These are phyloP conservation scores for Cutaneotrichosporon arboriforme DNA, from an alignment of 1,284 basidiomycete species.

Conservation along the genomic window DNA sequence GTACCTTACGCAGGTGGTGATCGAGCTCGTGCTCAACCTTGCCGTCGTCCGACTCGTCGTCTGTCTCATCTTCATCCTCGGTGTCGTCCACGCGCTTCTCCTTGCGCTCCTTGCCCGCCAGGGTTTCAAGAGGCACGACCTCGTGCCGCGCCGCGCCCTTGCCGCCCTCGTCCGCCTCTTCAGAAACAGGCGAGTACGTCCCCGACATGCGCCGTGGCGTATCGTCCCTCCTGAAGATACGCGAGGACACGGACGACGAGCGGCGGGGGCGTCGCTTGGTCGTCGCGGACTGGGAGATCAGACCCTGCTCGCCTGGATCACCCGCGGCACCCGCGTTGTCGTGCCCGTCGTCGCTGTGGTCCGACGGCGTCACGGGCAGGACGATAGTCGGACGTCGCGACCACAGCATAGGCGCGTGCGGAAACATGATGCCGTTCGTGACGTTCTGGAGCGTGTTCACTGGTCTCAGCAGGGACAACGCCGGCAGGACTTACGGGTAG, in stretches of 20 bases:
- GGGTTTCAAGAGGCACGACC: neutral
- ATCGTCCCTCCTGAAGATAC: neutral
- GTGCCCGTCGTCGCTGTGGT: neutral
- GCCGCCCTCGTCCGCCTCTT: neutral
- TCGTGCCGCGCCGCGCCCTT: neutral
- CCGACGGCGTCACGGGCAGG: slow-evolving; percentile 17
- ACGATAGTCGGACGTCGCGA: slow-evolving; percentile 37
- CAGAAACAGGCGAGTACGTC: neutral
- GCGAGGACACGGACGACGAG: neutral
- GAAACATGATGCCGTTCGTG: slow-evolving; percentile 45
- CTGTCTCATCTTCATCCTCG: neutral
- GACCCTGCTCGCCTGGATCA: neutral
- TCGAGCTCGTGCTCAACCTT: slow-evolving; percentile 33
- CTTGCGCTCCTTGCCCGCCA: neutral
- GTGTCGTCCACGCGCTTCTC: slow-evolving; percentile 2
- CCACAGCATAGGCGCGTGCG: slow-evolving; percentile 41
- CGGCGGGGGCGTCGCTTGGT: neutral
- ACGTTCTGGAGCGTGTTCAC: slow-evolving; percentile 47
- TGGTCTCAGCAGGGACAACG: slow-evolving; percentile 4
- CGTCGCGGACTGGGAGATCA: neutral
- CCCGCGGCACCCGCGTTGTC: neutral
- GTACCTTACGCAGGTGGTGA: slow-evolving; percentile 68
- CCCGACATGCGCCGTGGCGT: neutral
- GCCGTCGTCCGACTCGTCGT: slow-evolving; percentile 8
- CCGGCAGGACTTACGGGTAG: slow-evolving; percentile 28